Percentiles rank a stretch among this genome's conserved stretches.
Conservation (phyloP, 495 filamentous ascomycete genomes). For the Talaromyces nanjingensis region DNA sequence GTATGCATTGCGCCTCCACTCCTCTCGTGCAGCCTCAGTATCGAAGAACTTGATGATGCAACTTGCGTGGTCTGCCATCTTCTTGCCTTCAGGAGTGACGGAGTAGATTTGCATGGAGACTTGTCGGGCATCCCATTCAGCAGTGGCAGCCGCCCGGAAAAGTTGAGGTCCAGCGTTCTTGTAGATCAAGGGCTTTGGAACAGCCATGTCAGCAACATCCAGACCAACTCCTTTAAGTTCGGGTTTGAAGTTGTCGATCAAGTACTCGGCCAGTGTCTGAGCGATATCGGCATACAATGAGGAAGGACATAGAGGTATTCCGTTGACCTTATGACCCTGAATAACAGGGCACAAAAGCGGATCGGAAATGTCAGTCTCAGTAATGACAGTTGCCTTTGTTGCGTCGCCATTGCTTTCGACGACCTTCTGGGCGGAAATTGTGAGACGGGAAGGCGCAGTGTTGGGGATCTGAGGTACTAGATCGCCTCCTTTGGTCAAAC, state of each 20-base stretch:
- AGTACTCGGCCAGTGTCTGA: slow-evolving; percentile 63
- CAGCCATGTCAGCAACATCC: slow-evolving; percentile 57
- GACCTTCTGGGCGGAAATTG: slow-evolving; percentile 41
- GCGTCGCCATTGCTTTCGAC: slow-evolving; percentile 49
- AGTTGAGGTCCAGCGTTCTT: slow-evolving; percentile 44
- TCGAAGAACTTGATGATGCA: slow-evolving; percentile 40
- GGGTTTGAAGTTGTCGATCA: slow-evolving; percentile 51
- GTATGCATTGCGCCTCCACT: slow-evolving; percentile 43
- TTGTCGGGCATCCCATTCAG: slow-evolving; percentile 25
- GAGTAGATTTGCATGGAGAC: slow-evolving; percentile 33
- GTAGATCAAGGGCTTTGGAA: slow-evolving; percentile 65
- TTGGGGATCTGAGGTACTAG: slow-evolving; percentile 16
- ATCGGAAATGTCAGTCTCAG: slow-evolving; percentile 60
- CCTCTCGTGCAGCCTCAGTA: slow-evolving; percentile 17
- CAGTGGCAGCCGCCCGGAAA: slow-evolving; percentile 31
- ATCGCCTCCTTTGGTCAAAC: slow-evolving; percentile 34
- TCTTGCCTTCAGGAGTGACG: slow-evolving; percentile 38
- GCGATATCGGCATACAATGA: slow-evolving; percentile 74
- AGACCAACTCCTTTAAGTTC: slow-evolving; percentile 46
- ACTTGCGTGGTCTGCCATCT: slow-evolving; percentile 41
- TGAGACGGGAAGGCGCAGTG: slow-evolving; percentile 31
- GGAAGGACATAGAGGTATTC: slow-evolving; percentile 47
- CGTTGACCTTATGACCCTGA: slow-evolving; percentile 69
- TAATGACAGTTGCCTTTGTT: slow-evolving; percentile 47
- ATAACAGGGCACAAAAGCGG: slow-evolving; percentile 54